Conservation (phyloP, 768 basidiomycete genomes). For the Pholiota microspora region DNA sequence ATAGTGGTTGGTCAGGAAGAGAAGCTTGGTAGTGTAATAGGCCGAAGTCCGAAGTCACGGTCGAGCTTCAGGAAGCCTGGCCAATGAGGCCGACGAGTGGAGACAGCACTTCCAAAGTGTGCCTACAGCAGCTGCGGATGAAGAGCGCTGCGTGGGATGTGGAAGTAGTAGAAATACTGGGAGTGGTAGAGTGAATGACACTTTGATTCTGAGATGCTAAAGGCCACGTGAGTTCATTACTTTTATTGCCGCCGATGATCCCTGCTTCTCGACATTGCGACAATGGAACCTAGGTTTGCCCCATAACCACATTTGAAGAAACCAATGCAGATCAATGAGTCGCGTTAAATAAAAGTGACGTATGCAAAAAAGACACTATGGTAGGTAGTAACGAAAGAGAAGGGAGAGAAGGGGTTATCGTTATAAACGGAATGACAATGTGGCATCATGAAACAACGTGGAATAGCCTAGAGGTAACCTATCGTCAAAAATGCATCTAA, state of each 20-base stretch:
- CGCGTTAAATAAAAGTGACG: neutral
- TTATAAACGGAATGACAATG: neutral
- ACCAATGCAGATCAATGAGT: neutral
- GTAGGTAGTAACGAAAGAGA: neutral
- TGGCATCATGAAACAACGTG: neutral
- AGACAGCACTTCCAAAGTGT: neutral
- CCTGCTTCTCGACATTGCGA: neutral
- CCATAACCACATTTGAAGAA: neutral
- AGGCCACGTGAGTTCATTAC: slow-evolving; percentile 1
- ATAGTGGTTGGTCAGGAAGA: neutral
- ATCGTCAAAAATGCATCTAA: neutral
- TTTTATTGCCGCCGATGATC: neutral
- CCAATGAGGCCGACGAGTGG: neutral
- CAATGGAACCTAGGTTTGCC: too few relatives aligned
- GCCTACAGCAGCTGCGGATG: neutral
- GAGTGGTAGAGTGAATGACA: neutral
- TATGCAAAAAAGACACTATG: neutral
- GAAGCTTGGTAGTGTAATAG: neutral
- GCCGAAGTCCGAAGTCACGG: neutral
- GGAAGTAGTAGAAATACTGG: neutral
- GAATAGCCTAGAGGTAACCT: neutral
- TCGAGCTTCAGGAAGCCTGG: neutral
- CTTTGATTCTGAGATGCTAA: neutral
- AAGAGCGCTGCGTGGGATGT: neutral
- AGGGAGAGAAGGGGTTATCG: too few relatives aligned